Conservation (phyloP, 805 yeast species). For the Lipomyces chichibuensis region DNA sequence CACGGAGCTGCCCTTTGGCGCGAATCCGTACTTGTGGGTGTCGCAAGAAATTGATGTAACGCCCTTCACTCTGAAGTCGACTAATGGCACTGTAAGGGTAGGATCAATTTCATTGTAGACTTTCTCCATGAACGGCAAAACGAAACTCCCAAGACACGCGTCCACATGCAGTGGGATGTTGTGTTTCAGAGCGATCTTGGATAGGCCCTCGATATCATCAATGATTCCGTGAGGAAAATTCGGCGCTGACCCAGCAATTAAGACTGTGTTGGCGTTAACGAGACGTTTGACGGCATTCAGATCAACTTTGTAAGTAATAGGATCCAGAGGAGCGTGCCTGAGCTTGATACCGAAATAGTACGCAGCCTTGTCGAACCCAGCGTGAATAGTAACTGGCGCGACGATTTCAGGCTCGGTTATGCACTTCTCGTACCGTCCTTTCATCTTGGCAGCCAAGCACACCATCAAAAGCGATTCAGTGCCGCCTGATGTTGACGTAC, state of each 20-base stretch:
- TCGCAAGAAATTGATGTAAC: constrained; percentile 99
- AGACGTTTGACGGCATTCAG: constrained; percentile 60
- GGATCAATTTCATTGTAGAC: constrained; percentile 54
- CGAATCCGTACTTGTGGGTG: constrained; percentile 98
- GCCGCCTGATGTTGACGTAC: constrained; percentile 91
- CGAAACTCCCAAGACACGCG: constrained; percentile 92
- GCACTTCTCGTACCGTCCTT: constrained; percentile 57
- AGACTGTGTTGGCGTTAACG: constrained; percentile 77
- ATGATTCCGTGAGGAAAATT: constrained; percentile 96
- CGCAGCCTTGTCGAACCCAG: constrained; percentile 93
- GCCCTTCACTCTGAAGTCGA: constrained; percentile 82
- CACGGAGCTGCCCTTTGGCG: constrained; percentile 94
- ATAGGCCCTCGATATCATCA: constrained; percentile 79
- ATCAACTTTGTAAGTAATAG: constrained; percentile 68
- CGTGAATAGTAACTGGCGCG: constrained; percentile 89
- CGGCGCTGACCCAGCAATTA: constrained; percentile 92
- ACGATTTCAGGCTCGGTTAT: constrained; percentile 79
- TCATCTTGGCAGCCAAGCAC: constrained; percentile 84
- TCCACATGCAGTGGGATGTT: constrained; percentile 92
- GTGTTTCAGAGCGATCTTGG: constrained; percentile 64
- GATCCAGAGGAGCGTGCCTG: constrained; percentile 77
- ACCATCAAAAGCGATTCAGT: constrained; percentile 89
- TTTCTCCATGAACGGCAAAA: constrained; percentile 75
- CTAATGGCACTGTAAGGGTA: constrained; percentile 50
- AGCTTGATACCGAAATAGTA: constrained; percentile 85